Percentiles rank a stretch among this genome's conserved stretches.
Evolutionary conservation across 1,284 basidiomycete species (phyloP).

Genomic region (Malassezia obtusa): DNA sequence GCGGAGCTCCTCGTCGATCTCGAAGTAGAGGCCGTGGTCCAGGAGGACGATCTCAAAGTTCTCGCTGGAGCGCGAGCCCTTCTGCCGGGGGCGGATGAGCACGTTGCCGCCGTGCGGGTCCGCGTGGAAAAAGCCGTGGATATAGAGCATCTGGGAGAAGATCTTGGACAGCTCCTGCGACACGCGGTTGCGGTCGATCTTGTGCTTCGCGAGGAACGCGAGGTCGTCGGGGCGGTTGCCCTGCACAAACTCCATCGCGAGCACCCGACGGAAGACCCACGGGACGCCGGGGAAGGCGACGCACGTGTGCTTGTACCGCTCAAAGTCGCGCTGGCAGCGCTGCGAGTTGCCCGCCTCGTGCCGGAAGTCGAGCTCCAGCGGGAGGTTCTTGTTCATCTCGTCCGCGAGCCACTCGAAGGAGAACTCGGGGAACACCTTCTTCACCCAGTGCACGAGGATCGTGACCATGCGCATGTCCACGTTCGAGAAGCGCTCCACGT

Average conservation of each 20-base stretch:
- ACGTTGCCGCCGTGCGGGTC: conserved; percentile 62
- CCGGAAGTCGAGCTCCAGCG: conserved; percentile 85
- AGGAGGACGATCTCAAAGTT: conserved; percentile 47
- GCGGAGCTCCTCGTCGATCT: conserved; percentile 40
- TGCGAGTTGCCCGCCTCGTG: conserved; percentile 81
- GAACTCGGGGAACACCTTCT: conserved; percentile 69
- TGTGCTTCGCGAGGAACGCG: conserved; percentile 67
- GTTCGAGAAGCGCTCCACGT: conserved; percentile 81
- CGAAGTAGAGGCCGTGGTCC: conserved; percentile 47
- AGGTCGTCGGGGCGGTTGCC: conserved; percentile 85
- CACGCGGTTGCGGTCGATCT: conserved; percentile 88
- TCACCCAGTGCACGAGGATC: conserved; percentile 63
- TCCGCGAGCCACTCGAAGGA: conserved; percentile 53
- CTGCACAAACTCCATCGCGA: conserved; percentile 83
- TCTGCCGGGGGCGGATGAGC: conserved; percentile 57
- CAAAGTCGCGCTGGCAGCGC: conserved; percentile 65
- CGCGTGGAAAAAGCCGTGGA: conserved; percentile 62
- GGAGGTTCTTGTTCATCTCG: conserved; percentile 58
- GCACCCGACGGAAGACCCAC: conserved; percentile 69
- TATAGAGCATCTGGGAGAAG: conserved; percentile 90
- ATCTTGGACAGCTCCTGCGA: conserved; percentile 64
- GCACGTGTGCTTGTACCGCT: conserved; percentile 50
- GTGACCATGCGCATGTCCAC: conserved; percentile 62
- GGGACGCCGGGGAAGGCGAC: conserved; percentile 84
- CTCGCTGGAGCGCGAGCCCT: conserved; percentile 34